phyloP scores from a whole-genome alignment of 225 moss, liverwort and hornwort species.

The Marchantia polymorpha region DNA sequence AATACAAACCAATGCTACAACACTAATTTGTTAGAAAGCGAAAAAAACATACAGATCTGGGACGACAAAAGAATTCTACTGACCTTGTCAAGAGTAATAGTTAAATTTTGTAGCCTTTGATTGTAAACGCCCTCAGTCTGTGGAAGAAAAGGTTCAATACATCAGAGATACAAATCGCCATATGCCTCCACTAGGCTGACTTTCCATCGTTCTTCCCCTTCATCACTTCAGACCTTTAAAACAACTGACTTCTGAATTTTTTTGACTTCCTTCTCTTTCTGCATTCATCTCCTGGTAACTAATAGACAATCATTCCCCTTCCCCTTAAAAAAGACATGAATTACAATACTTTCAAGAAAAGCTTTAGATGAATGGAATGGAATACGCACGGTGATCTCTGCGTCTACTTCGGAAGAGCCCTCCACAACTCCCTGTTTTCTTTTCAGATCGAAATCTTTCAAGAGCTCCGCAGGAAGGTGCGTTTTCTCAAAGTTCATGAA shows the following conservation, averaged over 20 bases:
- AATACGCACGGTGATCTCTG: constrained; percentile 76
- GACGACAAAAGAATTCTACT: not conserved
- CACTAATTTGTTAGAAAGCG: not conserved
- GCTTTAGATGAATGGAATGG: not conserved
- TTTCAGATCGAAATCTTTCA: constrained; percentile 59
- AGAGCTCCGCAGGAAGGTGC: constrained; percentile 87
- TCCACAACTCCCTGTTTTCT: constrained; percentile 72
- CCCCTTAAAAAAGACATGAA: not conserved
- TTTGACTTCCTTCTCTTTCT: too few relatives aligned
- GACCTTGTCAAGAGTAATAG: constrained; percentile 97
- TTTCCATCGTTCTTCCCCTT: not conserved
- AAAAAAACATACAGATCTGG: not conserved
- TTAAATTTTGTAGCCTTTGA: constrained; percentile 93
- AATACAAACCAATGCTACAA: not conserved
- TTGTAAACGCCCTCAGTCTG: constrained; percentile 97
- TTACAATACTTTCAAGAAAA: not conserved
- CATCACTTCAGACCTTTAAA: not conserved
- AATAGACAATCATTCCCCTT: not conserved
- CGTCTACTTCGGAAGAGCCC: constrained; percentile 61
- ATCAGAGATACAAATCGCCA: not conserved
- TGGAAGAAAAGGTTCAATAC: not conserved
- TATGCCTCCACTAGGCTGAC: not conserved
- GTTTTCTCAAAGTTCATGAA: constrained; percentile 87
- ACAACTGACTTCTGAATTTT: not conserved
- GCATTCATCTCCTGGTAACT: too few relatives aligned